A percentile compares a stretch with the other conserved stretches of the same genome.
Evolutionary conservation across 139 green algal genomes (phyloP).

Genomic region (Chlorella sp.): DNA sequence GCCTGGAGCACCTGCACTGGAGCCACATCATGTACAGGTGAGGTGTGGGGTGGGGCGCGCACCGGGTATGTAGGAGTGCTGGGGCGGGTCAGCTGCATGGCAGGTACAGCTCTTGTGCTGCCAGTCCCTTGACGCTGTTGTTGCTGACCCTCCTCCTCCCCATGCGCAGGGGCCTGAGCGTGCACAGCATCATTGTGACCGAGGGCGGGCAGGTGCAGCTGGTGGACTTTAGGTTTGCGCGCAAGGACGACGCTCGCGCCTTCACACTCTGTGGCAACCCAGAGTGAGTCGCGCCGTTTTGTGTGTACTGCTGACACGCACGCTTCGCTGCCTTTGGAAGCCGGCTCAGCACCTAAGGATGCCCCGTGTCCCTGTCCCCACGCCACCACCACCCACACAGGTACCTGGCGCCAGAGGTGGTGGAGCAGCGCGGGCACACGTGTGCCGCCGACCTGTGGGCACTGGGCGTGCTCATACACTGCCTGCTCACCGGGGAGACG

Average conservation of each 20-base stretch:
- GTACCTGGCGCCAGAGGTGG: constrained; percentile 25
- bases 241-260: constrained; percentile 42
- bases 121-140: too few relatives aligned
- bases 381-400: not conserved
- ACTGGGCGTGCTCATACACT: constrained; percentile 65
- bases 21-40: constrained; percentile 44
- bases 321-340: not conserved
- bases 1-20: constrained; percentile 57
- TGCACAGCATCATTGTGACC: constrained; percentile 51
- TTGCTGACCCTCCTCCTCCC: not conserved
- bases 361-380: too few relatives aligned
- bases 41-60: not conserved
- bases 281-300: constrained; percentile 31
- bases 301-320: not conserved
- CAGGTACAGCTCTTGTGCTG: too few relatives aligned
- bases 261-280: constrained; percentile 74
- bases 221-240: constrained; percentile 54
- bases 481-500: constrained; percentile 48
- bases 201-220: constrained; percentile 40
- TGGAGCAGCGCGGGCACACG: constrained; percentile 7
- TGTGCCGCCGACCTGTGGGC: constrained; percentile 58
- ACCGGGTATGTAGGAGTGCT: not conserved
- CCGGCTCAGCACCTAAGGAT: too few relatives aligned
- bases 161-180: constrained; percentile 23
- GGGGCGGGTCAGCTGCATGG: not conserved